Evolutionary conservation across 2,329 filamentous ascomycete genomes (phyloP).

Genomic region (Neonectria coccinea): DNA sequence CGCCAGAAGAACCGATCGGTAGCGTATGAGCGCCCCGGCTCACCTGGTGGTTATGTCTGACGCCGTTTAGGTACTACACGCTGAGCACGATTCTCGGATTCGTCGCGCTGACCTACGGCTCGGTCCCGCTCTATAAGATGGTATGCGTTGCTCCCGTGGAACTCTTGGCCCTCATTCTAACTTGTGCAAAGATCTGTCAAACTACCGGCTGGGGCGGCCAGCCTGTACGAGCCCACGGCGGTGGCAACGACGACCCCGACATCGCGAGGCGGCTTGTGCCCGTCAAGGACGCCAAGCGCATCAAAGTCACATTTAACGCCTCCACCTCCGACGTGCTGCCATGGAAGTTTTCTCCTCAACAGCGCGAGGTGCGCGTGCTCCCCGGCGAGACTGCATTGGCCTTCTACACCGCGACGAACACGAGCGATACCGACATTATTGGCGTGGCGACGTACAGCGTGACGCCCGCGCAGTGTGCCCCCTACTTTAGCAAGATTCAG

Average conservation of each 20-base stretch:
- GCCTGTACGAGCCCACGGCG: slow-evolving; percentile 82
- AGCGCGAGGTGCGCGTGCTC: slow-evolving; percentile 93
- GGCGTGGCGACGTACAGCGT: slow-evolving; percentile 98
- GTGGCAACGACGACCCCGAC: slow-evolving; percentile 66
- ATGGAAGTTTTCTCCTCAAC: slow-evolving; percentile 97
- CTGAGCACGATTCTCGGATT: slow-evolving; percentile 83
- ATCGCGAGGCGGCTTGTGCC: slow-evolving; percentile 82
- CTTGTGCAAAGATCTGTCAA: slow-evolving; percentile 74
- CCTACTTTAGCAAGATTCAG: slow-evolving; percentile 99
- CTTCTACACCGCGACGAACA: slow-evolving; percentile 97
- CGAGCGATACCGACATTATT: slow-evolving; percentile 91
- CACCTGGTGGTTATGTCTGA: slow-evolving; percentile 32
- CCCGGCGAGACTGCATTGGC: slow-evolving; percentile 97
- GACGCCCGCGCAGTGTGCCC: slow-evolving; percentile 93
- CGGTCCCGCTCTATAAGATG: slow-evolving; percentile 90
- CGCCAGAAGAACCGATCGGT: slow-evolving; percentile 75
- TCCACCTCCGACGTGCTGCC: slow-evolving; percentile 95
- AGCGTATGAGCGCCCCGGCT: slow-evolving; percentile 45
- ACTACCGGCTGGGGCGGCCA: slow-evolving; percentile 93
- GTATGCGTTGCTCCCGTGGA: slow-evolving; percentile 55
- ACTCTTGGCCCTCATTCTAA: not conserved
- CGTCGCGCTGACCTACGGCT: slow-evolving; percentile 83
- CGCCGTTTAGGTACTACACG: slow-evolving; percentile 72
- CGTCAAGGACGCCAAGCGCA: slow-evolving; percentile 82
- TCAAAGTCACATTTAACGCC: slow-evolving; percentile 95